Base-by-base conservation (phyloP, 2,329 filamentous ascomycete genomes). In the Penicillium concentricum region DNA sequence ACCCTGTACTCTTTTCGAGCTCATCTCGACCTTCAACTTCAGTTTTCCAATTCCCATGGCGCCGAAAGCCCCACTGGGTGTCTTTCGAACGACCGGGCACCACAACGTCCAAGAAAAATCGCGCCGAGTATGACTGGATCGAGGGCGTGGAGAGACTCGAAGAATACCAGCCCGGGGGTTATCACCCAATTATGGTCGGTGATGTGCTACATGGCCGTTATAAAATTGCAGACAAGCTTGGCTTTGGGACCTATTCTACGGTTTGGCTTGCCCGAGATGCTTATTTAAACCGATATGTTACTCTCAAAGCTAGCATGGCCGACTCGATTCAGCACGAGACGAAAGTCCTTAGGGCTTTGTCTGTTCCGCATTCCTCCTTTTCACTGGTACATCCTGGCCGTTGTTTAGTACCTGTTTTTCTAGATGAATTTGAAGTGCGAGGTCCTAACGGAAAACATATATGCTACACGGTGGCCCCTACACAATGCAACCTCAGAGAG, bases 221-320 rank as follows among this genome's bases (percentile, higher is more conserved):
- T 52, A 67, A 62, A 6, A 67, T 79, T 41, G 66, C 73, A 1
- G 74, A 76, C 18, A 79, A 79, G 59, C 66, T 79, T 6, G 76
- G 75, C 0, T 76, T 69, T 63, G 76, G 77, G 8, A 68, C 68
- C 5, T 76, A 71, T 59, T 78, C 76, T 4, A 78, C 74, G 0
- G 70, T 78, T 43, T 80, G 74, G 74, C 62, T 78, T 51, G 74
- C 74, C 8, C 69, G 60, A 5, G 76, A 79, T 49, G 63, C 56
- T 47, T 49, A 48, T 1, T 4, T 54, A 0, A 50, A 65, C 3
- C 55, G 35, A 15, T 73, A 72, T 56, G 68, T 73, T 56, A 69
- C 69, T 18, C 34, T 73, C 2, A 74, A 73, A 43, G 55, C 73
- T 30, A 57, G 57, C 22, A 66, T 67, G 26, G 62, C 68, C 50